A percentile compares a stretch with the other conserved stretches of the same genome.
phyloP scores from a whole-genome alignment of 2,329 filamentous ascomycete genomes.

The Trichophyton rubrum region DNA sequence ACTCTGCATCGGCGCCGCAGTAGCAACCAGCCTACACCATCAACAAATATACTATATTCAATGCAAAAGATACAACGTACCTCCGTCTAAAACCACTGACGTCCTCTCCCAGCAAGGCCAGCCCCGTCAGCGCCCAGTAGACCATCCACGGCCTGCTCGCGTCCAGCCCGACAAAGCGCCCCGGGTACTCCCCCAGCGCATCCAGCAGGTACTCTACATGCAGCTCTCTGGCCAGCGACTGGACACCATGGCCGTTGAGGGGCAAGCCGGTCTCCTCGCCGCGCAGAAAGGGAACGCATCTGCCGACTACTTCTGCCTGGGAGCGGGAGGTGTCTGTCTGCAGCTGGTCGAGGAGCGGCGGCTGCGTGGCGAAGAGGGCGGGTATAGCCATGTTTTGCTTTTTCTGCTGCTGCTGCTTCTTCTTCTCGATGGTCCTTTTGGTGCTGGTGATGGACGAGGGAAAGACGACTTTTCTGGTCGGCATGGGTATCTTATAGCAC shows the following conservation, averaged over 20 bases:
- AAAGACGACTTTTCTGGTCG: background rate
- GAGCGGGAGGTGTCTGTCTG: constrained; percentile 53
- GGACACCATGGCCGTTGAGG: constrained; percentile 60
- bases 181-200: constrained; percentile 49
- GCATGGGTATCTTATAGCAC: too few relatives aligned
- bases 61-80: background rate
- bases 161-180: constrained; percentile 61
- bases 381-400: constrained; percentile 20
- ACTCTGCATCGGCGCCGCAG: constrained; percentile 73
- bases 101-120: constrained; percentile 67
- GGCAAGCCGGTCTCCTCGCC: constrained; percentile 24
- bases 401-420: constrained; percentile 2
- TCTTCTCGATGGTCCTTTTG: background rate
- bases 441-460: background rate
- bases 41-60: background rate
- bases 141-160: constrained; percentile 86
- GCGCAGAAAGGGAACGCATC: constrained; percentile 56
- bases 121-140: constrained; percentile 75
- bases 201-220: constrained; percentile 41
- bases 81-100: constrained; percentile 18
- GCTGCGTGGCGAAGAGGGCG: constrained; percentile 35
- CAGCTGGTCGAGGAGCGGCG: constrained; percentile 53
- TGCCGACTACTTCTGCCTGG: constrained; percentile 56
- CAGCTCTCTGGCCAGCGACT: constrained; percentile 53
- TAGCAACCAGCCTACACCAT: constrained; percentile 48